Percentiles rank a stretch among this genome's conserved stretches.
These are phyloP conservation scores for Penicillium robsamsonii DNA, from an alignment of 495 filamentous ascomycete species.

Conservation along the genomic window DNA sequence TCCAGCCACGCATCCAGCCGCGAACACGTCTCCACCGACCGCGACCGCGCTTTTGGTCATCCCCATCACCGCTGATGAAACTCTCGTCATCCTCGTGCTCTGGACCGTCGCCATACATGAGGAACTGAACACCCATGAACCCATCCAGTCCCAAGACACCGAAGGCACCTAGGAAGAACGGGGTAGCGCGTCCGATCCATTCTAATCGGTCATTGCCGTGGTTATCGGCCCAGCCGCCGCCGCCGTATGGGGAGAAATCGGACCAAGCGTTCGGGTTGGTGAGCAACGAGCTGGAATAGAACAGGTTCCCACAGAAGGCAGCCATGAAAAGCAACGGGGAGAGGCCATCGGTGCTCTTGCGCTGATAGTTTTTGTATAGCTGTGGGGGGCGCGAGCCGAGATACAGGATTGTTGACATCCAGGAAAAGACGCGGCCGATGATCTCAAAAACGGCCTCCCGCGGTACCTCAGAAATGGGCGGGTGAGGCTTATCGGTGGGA, in stretches of 20 bases:
- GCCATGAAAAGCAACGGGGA: slow-evolving; percentile 66
- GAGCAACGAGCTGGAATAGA: slow-evolving; percentile 65
- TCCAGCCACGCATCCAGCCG: slow-evolving; percentile 71
- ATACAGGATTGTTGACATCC: slow-evolving; percentile 65
- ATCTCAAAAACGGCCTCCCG: slow-evolving; percentile 38
- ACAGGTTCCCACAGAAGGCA: slow-evolving; percentile 70
- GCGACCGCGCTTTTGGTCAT: slow-evolving; percentile 39
- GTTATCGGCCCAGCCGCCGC: slow-evolving; percentile 61
- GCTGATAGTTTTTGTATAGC: slow-evolving; percentile 64
- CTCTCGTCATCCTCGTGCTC: slow-evolving; percentile 29
- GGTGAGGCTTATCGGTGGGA: slow-evolving; percentile 34
- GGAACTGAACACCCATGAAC: slow-evolving; percentile 63
- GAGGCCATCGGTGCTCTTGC: slow-evolving; percentile 68
- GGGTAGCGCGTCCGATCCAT: slow-evolving; percentile 59
- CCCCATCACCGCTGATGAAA: slow-evolving; percentile 18
- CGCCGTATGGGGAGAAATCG: slow-evolving; percentile 60
- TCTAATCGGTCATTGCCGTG: slow-evolving; percentile 56
- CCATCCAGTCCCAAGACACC: slow-evolving; percentile 67
- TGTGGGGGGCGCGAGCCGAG: slow-evolving; percentile 70
- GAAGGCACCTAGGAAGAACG: slow-evolving; percentile 70
- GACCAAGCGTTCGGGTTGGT: slow-evolving; percentile 69
- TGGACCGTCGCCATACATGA: slow-evolving; percentile 52
- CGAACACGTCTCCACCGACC: slow-evolving; percentile 55
- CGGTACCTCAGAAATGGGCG: slow-evolving; percentile 21
- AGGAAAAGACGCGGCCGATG: slow-evolving; percentile 59